Percentiles rank a stretch among this genome's conserved stretches.
These are phyloP conservation scores for Apiospora arundinis DNA, from an alignment of 2,329 filamentous ascomycete genomes.

Conservation along the genomic window DNA sequence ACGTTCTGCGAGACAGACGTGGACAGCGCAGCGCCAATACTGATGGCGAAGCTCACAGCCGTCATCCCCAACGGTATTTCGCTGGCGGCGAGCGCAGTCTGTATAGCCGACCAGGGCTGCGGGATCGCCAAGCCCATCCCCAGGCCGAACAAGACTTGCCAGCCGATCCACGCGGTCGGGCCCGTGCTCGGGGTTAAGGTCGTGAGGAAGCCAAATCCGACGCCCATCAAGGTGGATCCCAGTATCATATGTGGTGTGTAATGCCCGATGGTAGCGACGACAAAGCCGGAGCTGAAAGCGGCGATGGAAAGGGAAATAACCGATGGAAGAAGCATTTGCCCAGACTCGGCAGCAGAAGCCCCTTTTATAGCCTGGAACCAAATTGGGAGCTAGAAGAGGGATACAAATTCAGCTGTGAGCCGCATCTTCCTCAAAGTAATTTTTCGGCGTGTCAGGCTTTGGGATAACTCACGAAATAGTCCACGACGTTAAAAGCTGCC, in stretches of 20 bases:
- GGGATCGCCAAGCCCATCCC: conserved; percentile 51
- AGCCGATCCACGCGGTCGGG: conserved; percentile 44
- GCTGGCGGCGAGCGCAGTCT: conserved; percentile 43
- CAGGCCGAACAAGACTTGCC: conserved; percentile 51
- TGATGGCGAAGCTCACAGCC: conserved; percentile 49
- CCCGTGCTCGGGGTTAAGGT: conserved; percentile 45
- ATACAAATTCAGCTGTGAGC: conserved; percentile 30
- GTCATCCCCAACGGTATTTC: conserved; percentile 48
- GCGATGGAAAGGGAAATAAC: conserved; percentile 48
- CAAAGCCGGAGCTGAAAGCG: conserved; percentile 45
- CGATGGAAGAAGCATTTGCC: conserved; percentile 50
- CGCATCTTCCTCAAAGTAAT: background rate
- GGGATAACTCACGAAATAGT: conserved; percentile 8
- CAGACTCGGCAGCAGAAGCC: conserved; percentile 47
- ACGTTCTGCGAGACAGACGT: conserved; percentile 49
- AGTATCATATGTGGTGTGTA: conserved; percentile 52
- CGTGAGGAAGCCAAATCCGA: conserved; percentile 51
- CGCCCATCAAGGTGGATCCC: conserved; percentile 42
- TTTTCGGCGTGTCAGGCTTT: too few species aligned
- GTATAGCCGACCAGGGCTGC: conserved; percentile 49
- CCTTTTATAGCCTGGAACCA: conserved; percentile 57
- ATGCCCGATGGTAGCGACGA: conserved; percentile 47
- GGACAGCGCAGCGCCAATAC: conserved; percentile 50
- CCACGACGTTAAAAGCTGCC: conserved; percentile 28
- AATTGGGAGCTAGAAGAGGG: conserved; percentile 52